Evolutionary conservation across 805 yeast species (phyloP), one percentile per base, ranked within the genome.

Genomic region (Lipomyces orientalis): DNA sequence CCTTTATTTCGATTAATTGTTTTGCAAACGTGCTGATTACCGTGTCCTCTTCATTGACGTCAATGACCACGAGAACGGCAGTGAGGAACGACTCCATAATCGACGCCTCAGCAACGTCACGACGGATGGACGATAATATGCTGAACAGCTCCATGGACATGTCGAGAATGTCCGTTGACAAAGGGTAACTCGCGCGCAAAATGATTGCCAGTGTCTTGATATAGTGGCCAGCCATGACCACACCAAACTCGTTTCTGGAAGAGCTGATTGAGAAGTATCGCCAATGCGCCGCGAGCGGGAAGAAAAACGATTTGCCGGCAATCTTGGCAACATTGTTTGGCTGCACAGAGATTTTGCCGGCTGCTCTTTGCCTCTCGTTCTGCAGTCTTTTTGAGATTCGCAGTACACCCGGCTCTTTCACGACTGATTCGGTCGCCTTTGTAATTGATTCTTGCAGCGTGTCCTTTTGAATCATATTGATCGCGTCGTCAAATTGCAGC

Each of bases 151-250:
- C 93, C 1, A 78, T 74, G 1, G 85, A 80, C 91, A 90, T 88
- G 49, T 85, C 90, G 0, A 78, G 75, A 31, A 87, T 74, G 56
- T 85, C 83, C 0, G 78, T 70, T 0, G 86, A 78, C 1, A 86
- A 78, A 0, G 91, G 92, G 67, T 85, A 84, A 0, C 90, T 86
- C 60, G 87, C 79, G 62, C 85, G 86, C 25, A 88, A 75, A 1
- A 90, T 72, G n/a, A 89, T 73, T 0, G 86, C 81, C 63, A 90
- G 73, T 0, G 91, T 87, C 63, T 85, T 83, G 58, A 90, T 71
- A 75, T 82, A 89, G 74, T 90, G 93, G 0, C 86, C 81, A 46
- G 81, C 80, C 25, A 89, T 76, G 1, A 88, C 72, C 0, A 85
- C 58, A 9, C 64, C 81, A 0, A 90, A 83, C 72, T 86, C 86